Evolutionary conservation across 2,329 filamentous ascomycete species (phyloP).

Genomic region (Ceratocystis variospora): DNA sequence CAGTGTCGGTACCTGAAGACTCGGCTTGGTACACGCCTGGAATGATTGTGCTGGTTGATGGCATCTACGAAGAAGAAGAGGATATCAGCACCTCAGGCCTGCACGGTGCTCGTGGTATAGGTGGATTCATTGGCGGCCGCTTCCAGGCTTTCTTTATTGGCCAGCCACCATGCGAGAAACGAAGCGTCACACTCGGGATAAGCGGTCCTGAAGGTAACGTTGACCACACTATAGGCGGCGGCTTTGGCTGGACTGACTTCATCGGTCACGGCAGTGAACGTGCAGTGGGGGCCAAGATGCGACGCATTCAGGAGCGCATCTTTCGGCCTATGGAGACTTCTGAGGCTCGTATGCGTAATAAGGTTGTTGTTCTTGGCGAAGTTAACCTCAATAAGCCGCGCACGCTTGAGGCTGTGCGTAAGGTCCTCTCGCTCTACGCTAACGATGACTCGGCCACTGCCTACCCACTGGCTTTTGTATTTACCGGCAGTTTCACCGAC

Average conservation of each 20-base stretch:
- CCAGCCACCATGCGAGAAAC: slow-evolving; percentile 78
- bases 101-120: slow-evolving; percentile 66
- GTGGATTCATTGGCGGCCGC: slow-evolving; percentile 79
- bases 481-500: slow-evolving; percentile 72
- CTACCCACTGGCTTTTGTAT: slow-evolving; percentile 63
- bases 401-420: slow-evolving; percentile 67
- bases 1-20: slow-evolving; percentile 67
- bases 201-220: slow-evolving; percentile 43
- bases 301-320: slow-evolving; percentile 58
- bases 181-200: slow-evolving; percentile 64
- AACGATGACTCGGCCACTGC: slow-evolving; percentile 46
- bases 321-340: slow-evolving; percentile 33
- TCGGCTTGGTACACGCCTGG: slow-evolving; percentile 88
- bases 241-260: slow-evolving; percentile 96
- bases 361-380: slow-evolving; percentile 68
- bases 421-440: slow-evolving; percentile 63
- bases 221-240: slow-evolving; percentile 54
- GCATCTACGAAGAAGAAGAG: slow-evolving; percentile 93
- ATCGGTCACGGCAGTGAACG: slow-evolving; percentile 81
- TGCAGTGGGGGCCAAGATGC: slow-evolving; percentile 70
- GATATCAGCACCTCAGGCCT: slow-evolving; percentile 57
- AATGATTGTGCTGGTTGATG: slow-evolving; percentile 91
- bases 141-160: slow-evolving; percentile 86
- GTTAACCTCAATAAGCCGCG: slow-evolving; percentile 72
- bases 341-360: slow-evolving; percentile 30